Conservation (phyloP, 345 rosid species). For the Populus deltoides region DNA sequence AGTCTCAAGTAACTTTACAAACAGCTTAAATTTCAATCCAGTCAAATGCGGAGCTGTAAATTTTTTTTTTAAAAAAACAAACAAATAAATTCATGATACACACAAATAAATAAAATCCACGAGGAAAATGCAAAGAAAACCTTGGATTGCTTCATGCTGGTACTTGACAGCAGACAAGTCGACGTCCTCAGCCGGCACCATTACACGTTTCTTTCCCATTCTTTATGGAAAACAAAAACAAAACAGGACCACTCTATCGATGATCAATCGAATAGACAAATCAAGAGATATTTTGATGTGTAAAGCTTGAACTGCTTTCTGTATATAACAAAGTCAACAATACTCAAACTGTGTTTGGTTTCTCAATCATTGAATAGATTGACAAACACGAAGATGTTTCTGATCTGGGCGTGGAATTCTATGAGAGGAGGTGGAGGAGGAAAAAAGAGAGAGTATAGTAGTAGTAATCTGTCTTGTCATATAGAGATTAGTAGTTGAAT, state of each 20-base stretch:
- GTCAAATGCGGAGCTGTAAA: conserved; percentile 76
- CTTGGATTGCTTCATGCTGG: conserved; percentile 48
- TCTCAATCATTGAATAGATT: too few relatives aligned
- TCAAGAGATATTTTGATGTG: not conserved
- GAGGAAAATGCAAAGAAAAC: conserved; percentile 22
- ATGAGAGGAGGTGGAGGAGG: too few relatives aligned
- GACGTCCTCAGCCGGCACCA: conserved; percentile 51
- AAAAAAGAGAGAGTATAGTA: too few relatives aligned
- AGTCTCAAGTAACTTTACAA: conserved; percentile 54
- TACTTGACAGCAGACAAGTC: conserved; percentile 56
- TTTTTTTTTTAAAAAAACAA: not conserved
- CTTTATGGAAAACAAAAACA: not conserved
- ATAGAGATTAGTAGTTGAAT: too few relatives aligned
- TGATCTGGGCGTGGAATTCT: too few relatives aligned
- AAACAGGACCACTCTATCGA: not conserved
- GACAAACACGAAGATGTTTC: too few relatives aligned
- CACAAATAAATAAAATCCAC: too few relatives aligned
- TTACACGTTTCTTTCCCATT: conserved; percentile 56
- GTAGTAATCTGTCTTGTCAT: too few relatives aligned
- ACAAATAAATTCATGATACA: not conserved
- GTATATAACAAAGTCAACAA: too few relatives aligned
- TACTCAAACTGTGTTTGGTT: too few relatives aligned
- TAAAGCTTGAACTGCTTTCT: too few relatives aligned
- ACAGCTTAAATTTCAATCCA: conserved; percentile 56
- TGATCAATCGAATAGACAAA: too few relatives aligned